Evolutionary conservation across 306 rosid genomes (phyloP).

Genomic region (Geum urbanum): DNA sequence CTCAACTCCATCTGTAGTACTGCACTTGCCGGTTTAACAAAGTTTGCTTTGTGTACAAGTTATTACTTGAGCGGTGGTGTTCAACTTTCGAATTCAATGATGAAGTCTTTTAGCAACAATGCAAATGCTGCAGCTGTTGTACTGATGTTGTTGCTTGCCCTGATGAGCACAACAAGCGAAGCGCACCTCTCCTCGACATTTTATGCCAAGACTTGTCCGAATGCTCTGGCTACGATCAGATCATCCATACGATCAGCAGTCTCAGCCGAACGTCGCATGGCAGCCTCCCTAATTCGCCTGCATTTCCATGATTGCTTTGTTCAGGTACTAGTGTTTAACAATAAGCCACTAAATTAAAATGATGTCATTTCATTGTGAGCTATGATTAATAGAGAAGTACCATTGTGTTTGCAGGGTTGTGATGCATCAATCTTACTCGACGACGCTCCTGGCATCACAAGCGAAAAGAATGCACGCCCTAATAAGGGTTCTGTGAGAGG

Average conservation of each 20-base stretch:
- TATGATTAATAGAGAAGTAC: too few species aligned
- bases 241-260: conserved; percentile 32
- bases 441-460: conserved; percentile 20
- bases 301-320: conserved; percentile 54
- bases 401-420: too few species aligned
- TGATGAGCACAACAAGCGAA: conserved; percentile 24
- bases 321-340: too few species aligned
- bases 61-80: background rate
- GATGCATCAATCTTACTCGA: conserved; percentile 52
- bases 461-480: conserved; percentile 40
- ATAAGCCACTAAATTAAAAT: too few species aligned
- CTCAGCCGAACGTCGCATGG: conserved; percentile 45
- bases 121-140: background rate
- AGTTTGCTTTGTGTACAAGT: conserved; percentile 3
- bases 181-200: conserved; percentile 50
- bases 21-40: background rate
- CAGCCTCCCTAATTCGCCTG: conserved; percentile 46
- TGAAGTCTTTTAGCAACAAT: background rate
- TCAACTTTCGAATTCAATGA: background rate
- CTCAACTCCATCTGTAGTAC: background rate
- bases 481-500: conserved; percentile 39
- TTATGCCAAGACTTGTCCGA: conserved; percentile 50
- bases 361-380: too few species aligned
- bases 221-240: conserved; percentile 45
- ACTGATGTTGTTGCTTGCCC: conserved; percentile 14